Evolutionary conservation across 352 stramenopile genomes (phyloP), one percentile per base, ranked within the genome.

Genomic region (Pythium rhizo-oryzae): DNA sequence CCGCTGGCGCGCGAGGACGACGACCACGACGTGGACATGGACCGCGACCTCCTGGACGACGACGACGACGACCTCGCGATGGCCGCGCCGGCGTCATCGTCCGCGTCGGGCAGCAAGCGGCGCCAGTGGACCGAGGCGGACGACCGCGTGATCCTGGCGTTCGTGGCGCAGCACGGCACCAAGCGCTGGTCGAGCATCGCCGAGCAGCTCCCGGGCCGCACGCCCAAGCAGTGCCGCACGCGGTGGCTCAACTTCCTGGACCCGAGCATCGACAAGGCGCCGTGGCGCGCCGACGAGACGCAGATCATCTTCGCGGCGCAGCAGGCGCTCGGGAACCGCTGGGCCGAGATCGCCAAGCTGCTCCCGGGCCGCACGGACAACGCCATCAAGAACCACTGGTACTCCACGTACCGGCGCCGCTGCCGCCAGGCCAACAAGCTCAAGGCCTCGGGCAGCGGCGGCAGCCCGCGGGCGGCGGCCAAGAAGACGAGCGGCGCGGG

Each of bases 271-370:
- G 84, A 90, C 74, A 98, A 98, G 70, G 87, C 93, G 11, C 92
- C 95, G 21, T 99, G 96, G 94, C 90, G 80, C 11, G 65, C 79
- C 19, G 89, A 98, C 39, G 96, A 99, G 75, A 97, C 97, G 65
- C 73, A 91, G 59, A 69, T 93, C 44, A 94, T 96, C 62, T 80
- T 94, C 41, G 68, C 76, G 12, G 82, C 84, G 0, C 87, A 95
- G 70, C 70, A 80, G 44, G 66, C 69, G 11, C 62, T 96, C 8
- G 98, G 98, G 56, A 99, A 99, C 76, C 89, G 95, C 59, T 99
- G 98, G 98, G 93, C 93, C 18, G 94, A 99, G 75, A 99, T 99
- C 70, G 93, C 97, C 65, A 99, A 99, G 76, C 80, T 97, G n/a
- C 82, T 99, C 19, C 96, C 96, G 8, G 97, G 97, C 1, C 74